Evolutionary conservation across 1,284 basidiomycete genomes (phyloP), one percentile per base, ranked within the genome.

Genomic region (Trichosporon coremiiforme): DNA sequence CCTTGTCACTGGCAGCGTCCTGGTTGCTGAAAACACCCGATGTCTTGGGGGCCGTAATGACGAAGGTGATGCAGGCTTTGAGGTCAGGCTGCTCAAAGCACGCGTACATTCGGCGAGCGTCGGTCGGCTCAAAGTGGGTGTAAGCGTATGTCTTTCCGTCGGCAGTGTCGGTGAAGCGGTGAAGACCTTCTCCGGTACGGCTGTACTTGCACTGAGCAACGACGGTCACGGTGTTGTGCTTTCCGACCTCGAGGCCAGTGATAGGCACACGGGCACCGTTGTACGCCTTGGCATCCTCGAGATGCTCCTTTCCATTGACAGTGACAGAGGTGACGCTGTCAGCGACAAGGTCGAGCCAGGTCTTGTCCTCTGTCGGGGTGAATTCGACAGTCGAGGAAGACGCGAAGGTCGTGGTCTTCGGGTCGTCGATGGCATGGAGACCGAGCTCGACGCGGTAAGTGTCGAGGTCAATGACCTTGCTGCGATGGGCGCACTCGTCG

Each of bases 291-390:
- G 20, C 50, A 6, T 45, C 35, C n/a, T 55, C 45, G 31, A 9
- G 6, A 1, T 47, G 25, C 29, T 47, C 57, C 47, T 55, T 50
- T 2, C 67, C 67, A 45, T 69, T 69, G 20, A 69, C 35, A 0
- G 55, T 65, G 17, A 80, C 55, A 13, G 78, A 78, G 20, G 38
- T 53, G 41, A 69, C 33, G 20, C n/a, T 36, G 57, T 66, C 68
- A 12, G 68, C 68, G 25, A 69, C 57, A 22, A 69, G 57, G 57
- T 69, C 68, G 65, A 69, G 64, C 68, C 68, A 69, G 6, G 68
- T 66, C 15, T 7, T 36, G n/a, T 57, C 15, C 5, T 41, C n/a
- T 0, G 38, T 20, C 13, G 31, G 12, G 29, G 45, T 53, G 35
- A 69, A 69, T 13, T n/a, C 35, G 57, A 66, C 38, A n/a, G 65